Conservation (phyloP, 768 basidiomycete species). For the Trametes punicea region DNA sequence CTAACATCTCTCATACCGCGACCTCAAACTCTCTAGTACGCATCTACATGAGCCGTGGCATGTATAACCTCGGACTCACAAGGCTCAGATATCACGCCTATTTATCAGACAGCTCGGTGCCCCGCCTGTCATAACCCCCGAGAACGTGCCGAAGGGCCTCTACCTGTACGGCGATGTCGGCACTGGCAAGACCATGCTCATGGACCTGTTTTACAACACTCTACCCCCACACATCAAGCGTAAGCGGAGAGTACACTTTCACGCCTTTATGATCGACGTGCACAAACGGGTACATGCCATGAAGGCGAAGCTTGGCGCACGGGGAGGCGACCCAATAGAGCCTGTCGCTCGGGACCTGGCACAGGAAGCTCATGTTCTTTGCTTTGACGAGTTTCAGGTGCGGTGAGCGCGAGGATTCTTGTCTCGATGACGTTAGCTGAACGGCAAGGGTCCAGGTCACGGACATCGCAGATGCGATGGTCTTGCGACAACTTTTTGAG, state of each 20-base stretch:
- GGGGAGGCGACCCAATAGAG: slow-evolving; percentile 77
- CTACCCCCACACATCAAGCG: slow-evolving; percentile 62
- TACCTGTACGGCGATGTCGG: slow-evolving; percentile 97
- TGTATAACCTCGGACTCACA: background rate
- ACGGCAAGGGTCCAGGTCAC: slow-evolving; percentile 58
- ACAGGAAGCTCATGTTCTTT: slow-evolving; percentile 77
- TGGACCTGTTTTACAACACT: slow-evolving; percentile 94
- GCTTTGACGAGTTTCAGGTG: slow-evolving; percentile 99
- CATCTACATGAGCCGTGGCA: background rate
- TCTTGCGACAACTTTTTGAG: slow-evolving; percentile 86
- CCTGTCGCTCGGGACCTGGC: slow-evolving; percentile 89
- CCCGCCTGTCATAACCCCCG: slow-evolving; percentile 36
- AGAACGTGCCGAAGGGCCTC: slow-evolving; percentile 73
- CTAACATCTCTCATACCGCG: slow-evolving; percentile 47
- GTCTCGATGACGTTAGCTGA: slow-evolving; percentile 8
- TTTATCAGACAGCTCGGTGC: slow-evolving; percentile 27
- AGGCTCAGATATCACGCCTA: slow-evolving; percentile 27
- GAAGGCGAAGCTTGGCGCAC: slow-evolving; percentile 65
- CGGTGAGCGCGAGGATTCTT: slow-evolving; percentile 22
- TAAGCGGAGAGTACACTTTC: slow-evolving; percentile 93
- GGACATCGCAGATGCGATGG: slow-evolving; percentile 98
- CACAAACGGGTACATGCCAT: slow-evolving; percentile 88
- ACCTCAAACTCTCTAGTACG: slow-evolving; percentile 33
- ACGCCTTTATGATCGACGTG: slow-evolving; percentile 99
- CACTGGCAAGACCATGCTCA: slow-evolving; percentile 98